A percentile compares a stretch with the other conserved stretches of the same genome.
Conservation (phyloP, 768 basidiomycete genomes). For the Coprinellus micaceus region DNA sequence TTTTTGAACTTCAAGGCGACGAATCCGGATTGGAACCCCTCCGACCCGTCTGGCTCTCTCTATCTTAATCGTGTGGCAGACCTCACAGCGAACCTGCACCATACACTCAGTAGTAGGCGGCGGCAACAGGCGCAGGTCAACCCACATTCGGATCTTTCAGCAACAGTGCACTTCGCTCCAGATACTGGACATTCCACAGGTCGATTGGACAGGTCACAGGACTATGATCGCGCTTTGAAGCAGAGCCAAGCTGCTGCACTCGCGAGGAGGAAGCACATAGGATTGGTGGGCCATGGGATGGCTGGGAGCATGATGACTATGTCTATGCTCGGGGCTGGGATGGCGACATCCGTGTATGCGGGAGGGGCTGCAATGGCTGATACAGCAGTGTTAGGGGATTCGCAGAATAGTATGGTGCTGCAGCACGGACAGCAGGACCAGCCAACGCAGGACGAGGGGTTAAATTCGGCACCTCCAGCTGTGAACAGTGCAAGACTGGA, state of each 20-base stretch:
- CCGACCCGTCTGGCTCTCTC: slow-evolving; percentile 85
- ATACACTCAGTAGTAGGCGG: slow-evolving; percentile 36
- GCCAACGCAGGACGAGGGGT: slow-evolving; percentile 10
- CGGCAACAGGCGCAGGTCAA: slow-evolving; percentile 22
- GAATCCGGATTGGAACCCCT: slow-evolving; percentile 93
- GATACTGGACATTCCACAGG: neutral
- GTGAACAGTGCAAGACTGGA: slow-evolving; percentile 9
- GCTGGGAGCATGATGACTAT: slow-evolving; percentile 41
- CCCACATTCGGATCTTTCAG: slow-evolving; percentile 11
- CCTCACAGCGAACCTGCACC: slow-evolving; percentile 47
- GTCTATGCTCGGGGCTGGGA: slow-evolving; percentile 41
- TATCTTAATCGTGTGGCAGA: slow-evolving; percentile 85
- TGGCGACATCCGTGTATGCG: slow-evolving; percentile 46
- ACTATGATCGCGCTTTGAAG: slow-evolving; percentile 71
- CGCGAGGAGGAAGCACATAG: slow-evolving; percentile 38
- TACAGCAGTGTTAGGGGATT: slow-evolving; percentile 74
- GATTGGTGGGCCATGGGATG: slow-evolving; percentile 25
- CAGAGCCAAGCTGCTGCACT: slow-evolving; percentile 62
- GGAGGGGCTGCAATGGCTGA: slow-evolving; percentile 52
- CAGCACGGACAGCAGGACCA: neutral
- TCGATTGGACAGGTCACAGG: slow-evolving; percentile 18
- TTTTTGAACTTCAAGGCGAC: slow-evolving; percentile 95
- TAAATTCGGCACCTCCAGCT: slow-evolving; percentile 5
- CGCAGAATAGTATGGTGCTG: slow-evolving; percentile 40
- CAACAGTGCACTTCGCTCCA: slow-evolving; percentile 13